Evolutionary conservation across 805 yeast species (phyloP).

Genomic region (Lipomyces starkeyi): DNA sequence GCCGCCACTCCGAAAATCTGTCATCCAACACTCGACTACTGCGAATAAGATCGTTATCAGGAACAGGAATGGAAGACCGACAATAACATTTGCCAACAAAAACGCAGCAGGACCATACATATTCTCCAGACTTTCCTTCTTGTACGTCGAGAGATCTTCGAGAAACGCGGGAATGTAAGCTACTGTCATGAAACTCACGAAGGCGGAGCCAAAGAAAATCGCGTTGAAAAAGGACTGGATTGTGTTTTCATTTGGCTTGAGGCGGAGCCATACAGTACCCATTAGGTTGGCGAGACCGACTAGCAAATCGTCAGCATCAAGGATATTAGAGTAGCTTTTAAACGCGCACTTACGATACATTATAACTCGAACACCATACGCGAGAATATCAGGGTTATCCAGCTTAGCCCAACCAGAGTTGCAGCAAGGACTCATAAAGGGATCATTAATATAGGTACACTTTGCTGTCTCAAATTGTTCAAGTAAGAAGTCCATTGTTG

Average conservation of each 20-base stretch:
- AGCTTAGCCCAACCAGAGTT: no score
- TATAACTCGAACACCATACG: slow-evolving; percentile 48
- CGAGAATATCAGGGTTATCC: slow-evolving; percentile 50
- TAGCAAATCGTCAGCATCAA: no score
- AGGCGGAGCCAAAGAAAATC: slow-evolving; percentile 53
- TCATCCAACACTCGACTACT: slow-evolving; percentile 48
- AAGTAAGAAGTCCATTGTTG: no score
- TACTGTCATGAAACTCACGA: slow-evolving; percentile 42
- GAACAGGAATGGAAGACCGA: slow-evolving; percentile 50
- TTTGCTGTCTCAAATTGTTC: no score
- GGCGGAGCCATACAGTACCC: slow-evolving; percentile 51
- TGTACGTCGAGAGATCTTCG: slow-evolving; percentile 47
- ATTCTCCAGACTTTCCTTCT: slow-evolving; percentile 49
- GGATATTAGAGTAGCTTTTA: no score
- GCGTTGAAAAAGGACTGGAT: slow-evolving; percentile 48
- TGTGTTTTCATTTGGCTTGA: slow-evolving; percentile 40
- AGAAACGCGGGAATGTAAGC: slow-evolving; percentile 52
- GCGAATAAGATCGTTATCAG: slow-evolving; percentile 46
- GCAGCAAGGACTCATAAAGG: no score
- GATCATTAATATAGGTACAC: no score
- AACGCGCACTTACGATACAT: slow-evolving; percentile 46
- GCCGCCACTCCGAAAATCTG: slow-evolving; percentile 45
- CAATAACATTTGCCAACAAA: slow-evolving; percentile 47
- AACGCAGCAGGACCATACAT: slow-evolving; percentile 50
- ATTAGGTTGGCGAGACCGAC: slow-evolving; percentile 51